Evolutionary conservation across 2,329 filamentous ascomycete species (phyloP), one percentile per base, ranked within the genome.

Genomic region (Zarea fungicola): DNA sequence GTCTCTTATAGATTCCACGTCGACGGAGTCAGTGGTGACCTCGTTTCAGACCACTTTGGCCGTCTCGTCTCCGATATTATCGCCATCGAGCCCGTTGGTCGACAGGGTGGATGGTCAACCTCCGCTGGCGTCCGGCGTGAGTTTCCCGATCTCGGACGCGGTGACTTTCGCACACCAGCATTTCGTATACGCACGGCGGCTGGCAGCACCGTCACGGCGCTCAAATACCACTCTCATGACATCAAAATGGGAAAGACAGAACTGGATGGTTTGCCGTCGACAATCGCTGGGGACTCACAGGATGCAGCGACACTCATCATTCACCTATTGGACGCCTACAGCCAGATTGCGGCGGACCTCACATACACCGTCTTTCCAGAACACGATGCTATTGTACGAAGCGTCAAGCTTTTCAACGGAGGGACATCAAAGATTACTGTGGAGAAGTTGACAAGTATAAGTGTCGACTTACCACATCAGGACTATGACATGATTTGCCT

Each of bases 1-100:
- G 68, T 81, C 28, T 83, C 80, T 1, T 84, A 85, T 56, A 75
- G 78, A 36, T 83, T 85, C 60, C 81, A 84, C 54, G 78, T 83
- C 40, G 76, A 84, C 52, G 63, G 71, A 2, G 60, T 58, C 10
- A 77, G 74, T 1, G 73, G 76, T 3, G 80, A 84, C 48, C 68
- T 85, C 32, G 61, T 78, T 14, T 73, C 76, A 0, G 79, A 84
- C 54, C 80, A 84, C 57, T 84, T 81, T 54, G 81, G 81, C 35
- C 78, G 5, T 3, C 70, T 68, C 1, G 68, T 75, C 3, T 72
- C 71, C 4, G 80, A 81, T 42, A 70, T 75, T 14, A 66, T 25
- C 31, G 6, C 36, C 34, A 69, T 72, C 0, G 65, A 69, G 1
- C 66, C 70, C 22, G 58, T 50, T 6, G 52, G 50, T 2, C 64